A percentile compares a stretch with the other conserved stretches of the same genome.
These are phyloP conservation scores for Sporisorium reilianum DNA, from an alignment of 1,284 basidiomycete genomes.

Conservation along the genomic window DNA sequence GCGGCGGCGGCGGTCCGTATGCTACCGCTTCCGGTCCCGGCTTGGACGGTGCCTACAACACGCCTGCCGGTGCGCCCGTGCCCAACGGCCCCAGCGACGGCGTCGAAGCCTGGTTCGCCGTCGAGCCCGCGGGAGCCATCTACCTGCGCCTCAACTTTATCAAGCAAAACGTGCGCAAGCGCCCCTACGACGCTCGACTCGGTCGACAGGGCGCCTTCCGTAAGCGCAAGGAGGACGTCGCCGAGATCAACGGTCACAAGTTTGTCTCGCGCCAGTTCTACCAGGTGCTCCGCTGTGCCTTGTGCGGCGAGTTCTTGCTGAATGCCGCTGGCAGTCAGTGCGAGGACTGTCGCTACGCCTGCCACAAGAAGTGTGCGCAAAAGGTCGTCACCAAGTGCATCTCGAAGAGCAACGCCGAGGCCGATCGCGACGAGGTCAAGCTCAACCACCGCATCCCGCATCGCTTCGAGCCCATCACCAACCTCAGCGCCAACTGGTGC, in stretches of 20 bases:
- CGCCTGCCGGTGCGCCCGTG: constrained; percentile 55
- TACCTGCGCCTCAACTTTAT: constrained; percentile 64
- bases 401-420: constrained; percentile 90
- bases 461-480: constrained; percentile 96
- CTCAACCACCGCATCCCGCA: constrained; percentile 99
- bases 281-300: constrained; percentile 93
- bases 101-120: constrained; percentile 95
- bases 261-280: constrained; percentile 98
- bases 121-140: constrained; percentile 97
- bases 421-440: constrained; percentile 95
- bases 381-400: constrained; percentile 99
- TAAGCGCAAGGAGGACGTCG: constrained; percentile 97
- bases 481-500: constrained; percentile 98
- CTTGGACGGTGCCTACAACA: constrained; percentile 47
- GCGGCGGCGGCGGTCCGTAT: constrained; percentile 29
- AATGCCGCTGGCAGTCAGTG: constrained; percentile 98
- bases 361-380: constrained; percentile 97
- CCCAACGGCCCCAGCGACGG: constrained; percentile 75
- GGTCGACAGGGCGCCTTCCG: constrained; percentile 97
- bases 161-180: constrained; percentile 79
- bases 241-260: constrained; percentile 99
- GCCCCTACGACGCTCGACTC: constrained; percentile 86
- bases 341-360: constrained; percentile 98
- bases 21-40: constrained; percentile 22
- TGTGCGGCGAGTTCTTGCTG: constrained; percentile 96